phyloP scores from a whole-genome alignment of 441 rosid species.

The Viola pubescens region DNA sequence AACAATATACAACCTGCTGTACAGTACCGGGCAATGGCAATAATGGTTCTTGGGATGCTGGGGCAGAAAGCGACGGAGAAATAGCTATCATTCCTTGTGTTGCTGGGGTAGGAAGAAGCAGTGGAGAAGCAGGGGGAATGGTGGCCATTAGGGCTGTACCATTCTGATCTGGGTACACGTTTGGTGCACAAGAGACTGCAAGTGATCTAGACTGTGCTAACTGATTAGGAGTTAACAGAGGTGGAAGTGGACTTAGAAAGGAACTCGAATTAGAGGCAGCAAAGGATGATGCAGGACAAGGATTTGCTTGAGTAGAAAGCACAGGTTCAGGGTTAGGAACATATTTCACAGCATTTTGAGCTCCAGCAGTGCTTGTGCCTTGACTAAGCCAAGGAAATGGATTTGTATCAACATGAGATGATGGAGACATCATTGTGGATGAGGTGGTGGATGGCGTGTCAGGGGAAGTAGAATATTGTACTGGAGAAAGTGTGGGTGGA shows the following conservation, averaged over 20 bases:
- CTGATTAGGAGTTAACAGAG: slow-evolving; percentile 25
- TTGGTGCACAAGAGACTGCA: slow-evolving; percentile 19
- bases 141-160: slow-evolving; percentile 21
- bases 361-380: slow-evolving; percentile 18
- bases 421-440: not conserved
- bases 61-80: slow-evolving; percentile 15
- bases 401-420: not conserved
- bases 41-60: slow-evolving; percentile 32
- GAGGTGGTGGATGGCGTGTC: not conserved
- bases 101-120: too few relatives aligned
- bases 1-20: slow-evolving; percentile 26
- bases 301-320: slow-evolving; percentile 20
- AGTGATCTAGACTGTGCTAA: slow-evolving; percentile 22
- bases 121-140: slow-evolving; percentile 16
- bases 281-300: slow-evolving; percentile 17
- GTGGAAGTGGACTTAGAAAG: slow-evolving; percentile 18
- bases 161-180: slow-evolving; percentile 24
- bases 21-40: slow-evolving; percentile 37
- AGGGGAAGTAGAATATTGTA: slow-evolving; percentile 13
- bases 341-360: slow-evolving; percentile 14
- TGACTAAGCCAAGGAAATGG: slow-evolving; percentile 22
- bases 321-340: slow-evolving; percentile 14
- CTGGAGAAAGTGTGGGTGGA: slow-evolving; percentile 12
- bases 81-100: too few relatives aligned
- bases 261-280: slow-evolving; percentile 26